Evolutionary conservation across 2,329 filamentous ascomycete genomes (phyloP).

Genomic region (Calonectria pseudoturangicola): DNA sequence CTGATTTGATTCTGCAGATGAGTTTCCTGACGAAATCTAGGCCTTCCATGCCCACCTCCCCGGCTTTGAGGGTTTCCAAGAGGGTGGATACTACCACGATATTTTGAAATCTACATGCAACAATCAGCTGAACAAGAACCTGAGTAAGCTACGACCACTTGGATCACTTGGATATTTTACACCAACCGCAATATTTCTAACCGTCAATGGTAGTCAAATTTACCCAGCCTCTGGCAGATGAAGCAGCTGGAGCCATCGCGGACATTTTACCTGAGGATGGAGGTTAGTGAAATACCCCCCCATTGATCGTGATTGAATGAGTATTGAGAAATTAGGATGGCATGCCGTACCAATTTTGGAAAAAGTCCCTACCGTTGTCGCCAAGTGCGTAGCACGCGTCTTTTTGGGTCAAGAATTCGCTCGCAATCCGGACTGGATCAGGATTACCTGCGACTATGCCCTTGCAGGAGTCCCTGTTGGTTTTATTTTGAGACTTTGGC

Average conservation of each 20-base stretch:
- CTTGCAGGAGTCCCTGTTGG: conserved; percentile 14
- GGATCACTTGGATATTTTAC: too few species aligned
- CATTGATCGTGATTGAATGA: background rate
- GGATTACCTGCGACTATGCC: conserved; percentile 17
- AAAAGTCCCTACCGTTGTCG: conserved; percentile 6
- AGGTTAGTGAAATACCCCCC: background rate
- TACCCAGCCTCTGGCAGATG: conserved; percentile 2
- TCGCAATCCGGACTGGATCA: conserved; percentile 14
- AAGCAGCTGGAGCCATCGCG: background rate
- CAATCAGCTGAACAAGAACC: conserved; percentile 32
- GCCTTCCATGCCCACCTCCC: conserved; percentile 19
- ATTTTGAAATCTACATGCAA: conserved; percentile 32
- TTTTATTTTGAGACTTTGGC: conserved; percentile 15
- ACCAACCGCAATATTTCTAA: background rate
- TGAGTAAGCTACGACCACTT: conserved; percentile 2
- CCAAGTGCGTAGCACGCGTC: background rate
- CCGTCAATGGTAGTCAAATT: background rate
- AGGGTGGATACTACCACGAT: conserved; percentile 31
- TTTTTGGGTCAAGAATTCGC: conserved; percentile 15
- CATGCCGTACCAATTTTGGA: conserved; percentile 3
- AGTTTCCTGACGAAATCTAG: background rate
- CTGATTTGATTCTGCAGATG: background rate
- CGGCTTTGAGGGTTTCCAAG: conserved; percentile 32
- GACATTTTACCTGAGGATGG: conserved; percentile 20
- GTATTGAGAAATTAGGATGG: conserved; percentile 2